Base-by-base conservation (phyloP, 805 yeast genomes). In the Lachancea mirantina region DNA sequence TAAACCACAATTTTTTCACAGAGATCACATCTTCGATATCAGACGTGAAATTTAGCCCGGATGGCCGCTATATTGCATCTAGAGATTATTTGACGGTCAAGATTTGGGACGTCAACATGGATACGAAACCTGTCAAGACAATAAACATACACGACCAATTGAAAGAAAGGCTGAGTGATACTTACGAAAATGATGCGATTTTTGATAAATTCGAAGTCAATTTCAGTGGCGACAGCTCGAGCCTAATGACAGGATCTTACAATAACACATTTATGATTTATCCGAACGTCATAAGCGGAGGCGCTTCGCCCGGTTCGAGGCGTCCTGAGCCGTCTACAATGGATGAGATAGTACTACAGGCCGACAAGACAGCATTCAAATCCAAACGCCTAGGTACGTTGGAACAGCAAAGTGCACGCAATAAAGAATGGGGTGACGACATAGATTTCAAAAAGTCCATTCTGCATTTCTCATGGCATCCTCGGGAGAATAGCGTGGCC, bases 31-130 rank as follows among this genome's bases (percentile, higher is more conserved):
- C 94, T 22, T 78, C 92, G 26, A 92, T 92, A 39, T 78, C 94
- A 19, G 98, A 92, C 64, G 94, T 88, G 36, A 83, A 87, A 58
- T 92, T 92, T 58, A 76, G 92, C 47, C 73, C 78, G 36, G 84
- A 89, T 59, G 99, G 99, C 26, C 73, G 92, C 49, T 87, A 92
- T 61, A 84, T 92, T 55, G 95, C 89, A n/a, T 76, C 94, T 25
- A 77, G 99, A 56, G 99, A 92, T 67, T 92, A 92, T 60, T 75
- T 92, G 83, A 84, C 96, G 8, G 95, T 89, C 20, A 92, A 92
- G 62, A 81, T 92, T 47, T 92, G 99, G 99, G 99, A 92, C 66
- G 72, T 92, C 41, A 85, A 85, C 44, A 92, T 92, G 98, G 96
- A 92, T 62, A 79, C 78, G 45, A 84, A 81, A 59, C 99, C 99